These are phyloP conservation scores for Paecilomyces fulvus DNA, from an alignment of 2,329 filamentous ascomycete species.

Conservation along the genomic window DNA sequence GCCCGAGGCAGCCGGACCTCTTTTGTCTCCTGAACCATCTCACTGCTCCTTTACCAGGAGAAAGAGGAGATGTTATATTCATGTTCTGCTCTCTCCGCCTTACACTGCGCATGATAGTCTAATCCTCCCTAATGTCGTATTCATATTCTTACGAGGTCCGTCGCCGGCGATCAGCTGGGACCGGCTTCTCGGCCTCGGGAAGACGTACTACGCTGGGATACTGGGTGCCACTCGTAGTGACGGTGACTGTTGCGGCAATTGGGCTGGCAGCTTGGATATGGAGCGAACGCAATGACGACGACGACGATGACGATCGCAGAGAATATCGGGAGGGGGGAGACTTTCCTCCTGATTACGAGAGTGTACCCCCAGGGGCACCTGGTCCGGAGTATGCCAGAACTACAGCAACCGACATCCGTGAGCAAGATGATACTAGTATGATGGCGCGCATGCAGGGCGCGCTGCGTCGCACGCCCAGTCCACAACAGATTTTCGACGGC, in stretches of 20 bases:
- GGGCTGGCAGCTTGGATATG: constrained; percentile 87
- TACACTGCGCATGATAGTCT: constrained; percentile 3
- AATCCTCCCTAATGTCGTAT: constrained; percentile 30
- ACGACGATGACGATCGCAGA: constrained; percentile 52
- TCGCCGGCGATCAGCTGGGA: constrained; percentile 27
- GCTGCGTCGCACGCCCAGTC: constrained; percentile 72
- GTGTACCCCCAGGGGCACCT: background rate
- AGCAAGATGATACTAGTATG: constrained; percentile 50
- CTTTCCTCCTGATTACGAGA: constrained; percentile 12
- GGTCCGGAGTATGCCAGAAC: constrained; percentile 18
- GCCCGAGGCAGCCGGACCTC: constrained; percentile 27
- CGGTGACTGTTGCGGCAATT: constrained; percentile 77
- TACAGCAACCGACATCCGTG: constrained; percentile 24
- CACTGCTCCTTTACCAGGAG: constrained; percentile 9
- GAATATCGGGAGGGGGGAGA: constrained; percentile 16
- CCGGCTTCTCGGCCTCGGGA: constrained; percentile 35
- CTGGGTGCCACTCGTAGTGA: constrained; percentile 82
- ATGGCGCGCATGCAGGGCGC: constrained; percentile 72
- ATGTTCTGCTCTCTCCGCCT: background rate
- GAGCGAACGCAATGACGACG: constrained; percentile 73
- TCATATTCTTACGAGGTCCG: constrained; percentile 28
- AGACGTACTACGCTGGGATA: constrained; percentile 48
- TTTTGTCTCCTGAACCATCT: constrained; percentile 12
- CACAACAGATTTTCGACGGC: constrained; percentile 78
- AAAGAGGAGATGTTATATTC: constrained; percentile 24